Evolutionary conservation across 805 yeast species (phyloP), one percentile per base, ranked within the genome.

Genomic region (Sungouiella thailandica): DNA sequence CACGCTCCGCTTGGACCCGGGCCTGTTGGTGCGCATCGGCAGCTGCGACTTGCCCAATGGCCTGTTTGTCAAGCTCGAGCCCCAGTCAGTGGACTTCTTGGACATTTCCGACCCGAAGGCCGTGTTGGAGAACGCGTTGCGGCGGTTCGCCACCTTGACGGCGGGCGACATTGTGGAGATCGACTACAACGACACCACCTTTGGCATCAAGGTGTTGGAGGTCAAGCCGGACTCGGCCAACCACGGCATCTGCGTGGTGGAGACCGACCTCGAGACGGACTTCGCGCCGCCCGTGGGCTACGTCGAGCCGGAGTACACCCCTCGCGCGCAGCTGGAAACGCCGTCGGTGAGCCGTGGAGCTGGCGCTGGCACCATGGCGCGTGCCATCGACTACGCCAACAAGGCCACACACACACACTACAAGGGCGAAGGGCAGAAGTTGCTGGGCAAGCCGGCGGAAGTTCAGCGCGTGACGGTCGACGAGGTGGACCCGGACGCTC

Each of bases 261-360:
- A 93, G 55, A 93, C 98, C 0, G 98, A 93, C 63, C 69, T 93
- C 41, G 95, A 86, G 39, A 95, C 97, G 0, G 99, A 93, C 54
- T 93, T 93, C 65, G 97, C 97, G 2, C 96, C 98, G 2, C 99
- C 99, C 0, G 96, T 90, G 4, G 99, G 99, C 0, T 93, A 93
- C 55, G 96, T 85, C 13, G 97, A 90, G 54, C 96, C 96, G 1
- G 88, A 84, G 37, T 49, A 66, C 43, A 68, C 61, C 36, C 76
- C 77, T 13, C 58, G 61, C 28, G 53, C 54, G 10, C 51, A 57
- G n/a, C 48, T 61, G 1, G 34, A 48, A 2, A 51, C 47, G 9
- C 53, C 70, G 19, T 56, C 47, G 31, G 68, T 57, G 18, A 60
- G 45, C 46, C 55, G 57, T 35, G 50, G 67, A 28, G 70, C 65